Evolutionary conservation across 2,329 filamentous ascomycete genomes (phyloP), one percentile per base, ranked within the genome.

Genomic region (Colletotrichum sojae): DNA sequence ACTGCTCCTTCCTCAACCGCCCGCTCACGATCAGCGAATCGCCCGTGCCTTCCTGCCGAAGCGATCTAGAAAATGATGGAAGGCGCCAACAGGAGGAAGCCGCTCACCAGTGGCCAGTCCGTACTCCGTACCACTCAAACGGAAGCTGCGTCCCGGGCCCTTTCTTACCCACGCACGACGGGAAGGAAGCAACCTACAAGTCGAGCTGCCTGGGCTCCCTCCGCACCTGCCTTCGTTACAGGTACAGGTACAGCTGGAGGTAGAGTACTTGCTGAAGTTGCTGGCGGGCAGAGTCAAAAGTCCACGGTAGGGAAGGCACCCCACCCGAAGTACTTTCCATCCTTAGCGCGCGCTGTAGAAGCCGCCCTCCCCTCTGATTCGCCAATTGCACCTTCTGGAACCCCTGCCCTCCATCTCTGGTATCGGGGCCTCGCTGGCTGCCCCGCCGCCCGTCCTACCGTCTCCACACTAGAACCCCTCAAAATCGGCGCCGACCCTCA

Each of bases 361-460:
- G 43, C 61, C 66, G 22, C 20, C 18, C 49, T 9, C 27, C 31
- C 31, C 27, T 60, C 55, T 69, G 55, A 69, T 69, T 69, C 43
- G 62, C 6, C 66, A 69, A 69, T 69, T 59, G 49, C 66, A 60
- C 57, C 54, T 65, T 69, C 55, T 46, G 54, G 55, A 60, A 60
- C 66, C 66, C 61, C 59, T 62, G 43, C 36, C 51, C 49, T 63
- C 64, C 36, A 51, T 65, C 54, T 49, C 53, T 27, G 61, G 39
- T 20, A 25, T 25, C 22, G 22, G 22, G 22, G 22, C 22, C 22
- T 25, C 22, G 22, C 22, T 25, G 22, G 22, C 31, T 36, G 54
- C 58, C 58, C 58, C 58, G 43, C 48, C 48, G 43, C 25, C 39
- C 54, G 51, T 48, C 40, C 48, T 49, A 59, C 43, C 13, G 49